Conservation (phyloP, 1,284 basidiomycete genomes). For the Trichosporon ovoides region DNA sequence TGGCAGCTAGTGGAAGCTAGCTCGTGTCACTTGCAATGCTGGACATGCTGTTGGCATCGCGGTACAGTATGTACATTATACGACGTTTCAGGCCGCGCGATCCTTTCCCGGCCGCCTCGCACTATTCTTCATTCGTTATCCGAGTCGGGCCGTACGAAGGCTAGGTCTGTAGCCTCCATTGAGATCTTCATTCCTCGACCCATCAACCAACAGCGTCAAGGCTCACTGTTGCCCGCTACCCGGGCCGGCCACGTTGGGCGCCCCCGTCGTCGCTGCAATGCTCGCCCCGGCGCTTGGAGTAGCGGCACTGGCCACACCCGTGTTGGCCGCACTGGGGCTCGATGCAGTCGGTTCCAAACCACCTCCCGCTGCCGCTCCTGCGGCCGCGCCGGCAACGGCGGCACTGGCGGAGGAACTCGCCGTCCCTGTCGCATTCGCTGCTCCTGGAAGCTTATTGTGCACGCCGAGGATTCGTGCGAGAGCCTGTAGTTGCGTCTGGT, state of each 20-base stretch:
- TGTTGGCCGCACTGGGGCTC: not conserved
- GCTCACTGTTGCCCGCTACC: not conserved
- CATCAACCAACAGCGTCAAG: not conserved
- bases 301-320: not conserved
- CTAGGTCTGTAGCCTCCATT: not conserved
- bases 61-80: not conserved
- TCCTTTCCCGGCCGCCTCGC: not conserved
- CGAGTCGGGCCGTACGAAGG: not conserved
- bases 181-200: not conserved
- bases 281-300: not conserved
- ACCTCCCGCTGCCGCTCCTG: conserved; percentile 1
- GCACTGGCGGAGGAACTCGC: not conserved
- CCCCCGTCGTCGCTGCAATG: not conserved
- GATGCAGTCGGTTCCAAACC: not conserved
- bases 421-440: not conserved
- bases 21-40: not conserved
- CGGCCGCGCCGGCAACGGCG: not conserved
- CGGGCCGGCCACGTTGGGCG: not conserved
- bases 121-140: not conserved
- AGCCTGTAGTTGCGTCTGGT: conserved; percentile 28
- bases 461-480: conserved; percentile 37
- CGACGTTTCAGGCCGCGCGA: not conserved
- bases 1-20: not conserved
- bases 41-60: not conserved
- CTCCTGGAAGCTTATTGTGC: conserved; percentile 16